Base-by-base conservation (phyloP, 2,329 filamentous ascomycete species). In the Clarireedia hainanense region DNA sequence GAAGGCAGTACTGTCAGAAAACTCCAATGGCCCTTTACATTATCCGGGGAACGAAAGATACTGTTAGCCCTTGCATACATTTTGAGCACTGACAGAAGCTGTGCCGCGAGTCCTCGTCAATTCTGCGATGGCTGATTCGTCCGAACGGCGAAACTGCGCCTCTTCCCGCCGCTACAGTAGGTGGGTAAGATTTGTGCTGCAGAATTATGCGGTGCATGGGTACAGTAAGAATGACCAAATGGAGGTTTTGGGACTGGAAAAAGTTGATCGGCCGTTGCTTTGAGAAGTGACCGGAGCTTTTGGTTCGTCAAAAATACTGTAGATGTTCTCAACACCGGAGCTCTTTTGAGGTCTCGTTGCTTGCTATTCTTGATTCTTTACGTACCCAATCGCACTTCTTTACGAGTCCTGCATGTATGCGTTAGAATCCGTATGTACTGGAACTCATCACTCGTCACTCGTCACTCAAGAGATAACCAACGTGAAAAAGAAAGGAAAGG, bases 71-170 rank as follows among this genome's bases (percentile, higher is more conserved):
- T 55, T 55, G 39, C 47, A 55, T 36, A 55, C 39, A 20, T 20
- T 20, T 6, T 6, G 39, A 42, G 20, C 14, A 23, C 12, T 53
- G 43, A 53, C n/a, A 48, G 39, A 6, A 47, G 15, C 52, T 55
- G 47, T 50, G 52, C 52, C 52, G 37, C 46, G 50, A 15, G 46
- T 15, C 47, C 46, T 50, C 52, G 47, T 50, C 47, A 50, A 50
- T 36, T 27, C 14, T 37, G 10, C 17, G 9, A 36, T 50, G 26
- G 36, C 49, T 55, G 20, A 55, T 50, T 55, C 27, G 37, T 45
- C 39, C 26, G 17, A 50, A 17, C 23, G 52, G 50, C 46, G 37
- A 27, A 43, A 50, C 52, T 55, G 47, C 52, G 47, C 52, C 52
- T 55, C 39, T 55, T 55, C 47, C 20, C 47, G 52, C 47, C 52